These are phyloP conservation scores for Talaromyces thailandensis DNA, from an alignment of 495 filamentous ascomycete species.

Conservation along the genomic window DNA sequence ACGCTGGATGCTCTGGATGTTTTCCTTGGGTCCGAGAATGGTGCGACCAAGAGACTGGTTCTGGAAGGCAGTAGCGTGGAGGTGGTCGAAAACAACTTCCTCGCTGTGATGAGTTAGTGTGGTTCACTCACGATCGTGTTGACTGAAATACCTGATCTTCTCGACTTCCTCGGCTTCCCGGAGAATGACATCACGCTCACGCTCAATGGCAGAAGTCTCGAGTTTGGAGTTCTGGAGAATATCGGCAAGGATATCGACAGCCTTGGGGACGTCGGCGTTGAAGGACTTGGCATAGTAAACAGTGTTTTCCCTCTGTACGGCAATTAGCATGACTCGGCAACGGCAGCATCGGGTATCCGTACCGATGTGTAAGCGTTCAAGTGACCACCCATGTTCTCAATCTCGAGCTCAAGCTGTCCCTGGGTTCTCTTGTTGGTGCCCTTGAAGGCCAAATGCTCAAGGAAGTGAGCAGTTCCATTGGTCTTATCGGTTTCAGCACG, in stretches of 20 bases:
- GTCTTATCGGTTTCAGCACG: conserved; percentile 97
- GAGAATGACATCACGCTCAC: conserved; percentile 95
- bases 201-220: conserved; percentile 83
- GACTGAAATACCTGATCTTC: conserved; percentile 41
- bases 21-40: conserved; percentile 94
- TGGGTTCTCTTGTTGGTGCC: conserved; percentile 89
- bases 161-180: conserved; percentile 99
- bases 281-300: conserved; percentile 99
- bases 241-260: conserved; percentile 96
- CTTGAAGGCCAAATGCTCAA: conserved; percentile 99
- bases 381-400: conserved; percentile 99
- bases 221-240: conserved; percentile 99
- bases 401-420: conserved; percentile 95
- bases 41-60: conserved; percentile 92
- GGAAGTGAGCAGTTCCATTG: conserved; percentile 98
- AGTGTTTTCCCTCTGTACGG: conserved; percentile 83
- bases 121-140: neutral
- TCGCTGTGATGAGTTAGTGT: conserved; percentile 56
- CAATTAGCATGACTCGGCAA: conserved; percentile 20
- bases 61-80: conserved; percentile 97
- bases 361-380: conserved; percentile 99
- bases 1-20: conserved; percentile 91
- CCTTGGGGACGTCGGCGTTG: conserved; percentile 90
- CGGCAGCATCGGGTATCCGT: conserved; percentile 29
- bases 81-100: conserved; percentile 98